Conservation (phyloP, 2,329 filamentous ascomycete genomes). For the Aspergillus quadrilineatus region DNA sequence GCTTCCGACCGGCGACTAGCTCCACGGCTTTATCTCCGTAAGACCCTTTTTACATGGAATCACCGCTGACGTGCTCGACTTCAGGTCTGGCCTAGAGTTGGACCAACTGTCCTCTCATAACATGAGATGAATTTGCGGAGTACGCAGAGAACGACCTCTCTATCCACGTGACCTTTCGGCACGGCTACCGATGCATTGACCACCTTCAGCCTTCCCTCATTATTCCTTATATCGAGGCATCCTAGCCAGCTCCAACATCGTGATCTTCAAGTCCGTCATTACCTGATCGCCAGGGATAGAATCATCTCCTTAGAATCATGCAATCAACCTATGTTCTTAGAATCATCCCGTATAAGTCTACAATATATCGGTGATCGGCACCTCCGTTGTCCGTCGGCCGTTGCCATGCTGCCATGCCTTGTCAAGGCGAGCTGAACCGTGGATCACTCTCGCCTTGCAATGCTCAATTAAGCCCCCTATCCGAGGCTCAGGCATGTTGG, state of each 20-base stretch:
- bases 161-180: neutral
- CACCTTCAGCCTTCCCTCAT: neutral
- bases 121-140: too few relatives aligned
- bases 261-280: neutral
- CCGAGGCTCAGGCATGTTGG: neutral
- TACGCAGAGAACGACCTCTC: neutral
- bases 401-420: neutral
- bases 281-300: too few relatives aligned
- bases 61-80: neutral
- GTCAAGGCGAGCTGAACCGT: neutral
- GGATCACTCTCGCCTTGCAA: conserved; percentile 1
- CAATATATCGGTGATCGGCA: too few relatives aligned
- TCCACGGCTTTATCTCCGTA: neutral
- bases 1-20: too few relatives aligned
- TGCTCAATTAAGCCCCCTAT: neutral
- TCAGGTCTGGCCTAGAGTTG: neutral
- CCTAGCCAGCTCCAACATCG: neutral
- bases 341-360: too few relatives aligned
- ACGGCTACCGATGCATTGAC: neutral
- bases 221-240: neutral
- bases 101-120: neutral
- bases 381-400: too few relatives aligned
- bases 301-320: too few relatives aligned
- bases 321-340: too few relatives aligned
- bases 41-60: neutral